Evolutionary conservation across 2,329 filamentous ascomycete genomes (phyloP).

Genomic region (Diaporthe vexans): DNA sequence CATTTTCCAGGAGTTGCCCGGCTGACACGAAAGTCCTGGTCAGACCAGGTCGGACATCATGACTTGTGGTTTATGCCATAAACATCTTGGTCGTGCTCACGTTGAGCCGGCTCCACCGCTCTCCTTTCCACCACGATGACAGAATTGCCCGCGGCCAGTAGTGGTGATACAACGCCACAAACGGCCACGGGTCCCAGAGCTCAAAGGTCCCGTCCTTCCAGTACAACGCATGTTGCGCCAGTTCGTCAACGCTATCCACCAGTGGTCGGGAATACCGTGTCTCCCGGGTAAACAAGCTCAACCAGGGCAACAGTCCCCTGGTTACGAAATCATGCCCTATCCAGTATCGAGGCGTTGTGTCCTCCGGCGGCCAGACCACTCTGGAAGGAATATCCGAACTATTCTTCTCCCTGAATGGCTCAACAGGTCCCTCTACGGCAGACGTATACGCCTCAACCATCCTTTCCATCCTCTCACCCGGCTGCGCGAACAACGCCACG

Average conservation of each 20-base stretch:
- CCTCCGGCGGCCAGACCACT: constrained; percentile 42
- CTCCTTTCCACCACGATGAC: constrained; percentile 57
- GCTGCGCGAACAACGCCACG: constrained; percentile 68
- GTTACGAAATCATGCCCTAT: constrained; percentile 75
- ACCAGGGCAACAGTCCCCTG: constrained; percentile 62
- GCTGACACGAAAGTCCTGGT: no score
- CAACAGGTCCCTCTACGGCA: constrained; percentile 51
- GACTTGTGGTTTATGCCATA: background rate
- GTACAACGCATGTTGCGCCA: constrained; percentile 56
- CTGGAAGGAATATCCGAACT: background rate
- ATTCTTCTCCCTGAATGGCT: constrained; percentile 39
- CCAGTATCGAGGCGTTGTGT: constrained; percentile 67
- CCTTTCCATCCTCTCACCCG: constrained; percentile 56
- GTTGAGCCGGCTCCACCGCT: constrained; percentile 75
- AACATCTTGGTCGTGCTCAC: constrained; percentile 67
- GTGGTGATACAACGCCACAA: constrained; percentile 69
- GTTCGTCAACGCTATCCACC: constrained; percentile 45
- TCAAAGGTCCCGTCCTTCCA: constrained; percentile 70
- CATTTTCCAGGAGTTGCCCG: background rate
- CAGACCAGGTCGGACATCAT: background rate
- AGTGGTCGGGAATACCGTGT: constrained; percentile 44
- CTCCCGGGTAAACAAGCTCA: constrained; percentile 47
- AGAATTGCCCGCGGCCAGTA: constrained; percentile 69
- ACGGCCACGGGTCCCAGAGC: constrained; percentile 68
- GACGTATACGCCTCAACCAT: constrained; percentile 68